Evolutionary conservation across 169 alveolate genomes (phyloP), one percentile per base, ranked within the genome.

Genomic region (Cryptosporidium baileyi): DNA sequence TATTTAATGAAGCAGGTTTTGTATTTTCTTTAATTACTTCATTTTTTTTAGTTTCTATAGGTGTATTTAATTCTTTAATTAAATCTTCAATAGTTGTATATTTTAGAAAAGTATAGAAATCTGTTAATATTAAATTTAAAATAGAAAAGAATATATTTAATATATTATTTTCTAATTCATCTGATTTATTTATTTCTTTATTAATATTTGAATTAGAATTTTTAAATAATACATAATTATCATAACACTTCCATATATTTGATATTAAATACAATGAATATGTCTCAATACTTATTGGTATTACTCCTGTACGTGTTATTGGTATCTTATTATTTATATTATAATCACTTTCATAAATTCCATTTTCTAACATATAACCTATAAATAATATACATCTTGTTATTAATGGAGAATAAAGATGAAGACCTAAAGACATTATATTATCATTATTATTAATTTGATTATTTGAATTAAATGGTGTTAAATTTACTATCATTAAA

Each of bases 401-500:
- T 19, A 74, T 74, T 22, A 74, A 74, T 6, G 85, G 85, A 4
- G 85, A 74, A 45, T 74, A 74, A 22, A 51, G 57, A 45, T 74
- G 85, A 28, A 74, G 59, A 19, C 85, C 85, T 4, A 54, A 38
- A 26, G 65, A 74, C 13, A 13, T 24, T 22, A 57, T 3, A 0
- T 47, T 38, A 19, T 22, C 17, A 61, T n/a, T 28, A 28, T 34
- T 54, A 52, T n/a, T 22, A 11, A 52, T 9, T 6, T 38, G 41
- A 19, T 34, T 38, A 61, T 32, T 65, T 13, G 19, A 63, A 32
- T 74, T 67, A 5, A 74, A 6, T 11, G 26, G 11, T 17, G 3
- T 24, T 5, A 57, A 40, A 15, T 74, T 74, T 0, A 74, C 60
- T 15, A 24, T 30, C 85, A 74, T 51, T 19, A 74, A 74, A 19